Conservation (phyloP, 176 grass and related monocot species). For the Carex myosuroides region DNA sequence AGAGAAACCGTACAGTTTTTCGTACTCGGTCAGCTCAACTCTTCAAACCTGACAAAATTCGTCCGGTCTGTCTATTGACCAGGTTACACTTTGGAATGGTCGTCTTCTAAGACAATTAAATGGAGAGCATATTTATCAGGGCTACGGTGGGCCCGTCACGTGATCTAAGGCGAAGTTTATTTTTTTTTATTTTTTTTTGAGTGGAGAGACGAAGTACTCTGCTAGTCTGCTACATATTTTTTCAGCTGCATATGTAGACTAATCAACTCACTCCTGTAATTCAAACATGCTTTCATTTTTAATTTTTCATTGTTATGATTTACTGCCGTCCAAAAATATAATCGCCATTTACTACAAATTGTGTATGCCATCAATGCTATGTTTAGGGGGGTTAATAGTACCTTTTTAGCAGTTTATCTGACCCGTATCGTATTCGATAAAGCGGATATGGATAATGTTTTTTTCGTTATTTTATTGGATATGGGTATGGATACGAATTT, state of each 20-base stretch:
- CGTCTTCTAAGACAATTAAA: neutral
- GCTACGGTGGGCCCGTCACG: neutral
- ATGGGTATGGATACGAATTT: no score
- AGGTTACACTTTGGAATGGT: neutral
- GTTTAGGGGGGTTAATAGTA: no score
- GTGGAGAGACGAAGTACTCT: neutral
- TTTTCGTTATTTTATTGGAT: no score
- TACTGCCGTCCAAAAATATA: neutral
- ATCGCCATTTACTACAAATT: neutral
- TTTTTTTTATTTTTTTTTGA: no score
- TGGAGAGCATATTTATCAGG: neutral
- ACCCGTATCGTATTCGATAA: no score
- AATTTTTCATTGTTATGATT: neutral
- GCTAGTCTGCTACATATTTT: neutral
- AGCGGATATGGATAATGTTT: no score
- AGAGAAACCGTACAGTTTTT: neutral
- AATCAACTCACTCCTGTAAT: neutral
- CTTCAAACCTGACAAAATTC: conserved; percentile 1
- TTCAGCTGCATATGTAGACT: neutral
- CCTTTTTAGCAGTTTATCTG: no score
- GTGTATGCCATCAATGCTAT: neutral
- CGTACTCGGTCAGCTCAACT: neutral
- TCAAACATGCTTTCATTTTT: neutral
- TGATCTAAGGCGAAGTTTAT: neutral
- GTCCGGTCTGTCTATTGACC: neutral